Base-by-base conservation (phyloP, 306 rosid species). In the Cicer cuneatum region DNA sequence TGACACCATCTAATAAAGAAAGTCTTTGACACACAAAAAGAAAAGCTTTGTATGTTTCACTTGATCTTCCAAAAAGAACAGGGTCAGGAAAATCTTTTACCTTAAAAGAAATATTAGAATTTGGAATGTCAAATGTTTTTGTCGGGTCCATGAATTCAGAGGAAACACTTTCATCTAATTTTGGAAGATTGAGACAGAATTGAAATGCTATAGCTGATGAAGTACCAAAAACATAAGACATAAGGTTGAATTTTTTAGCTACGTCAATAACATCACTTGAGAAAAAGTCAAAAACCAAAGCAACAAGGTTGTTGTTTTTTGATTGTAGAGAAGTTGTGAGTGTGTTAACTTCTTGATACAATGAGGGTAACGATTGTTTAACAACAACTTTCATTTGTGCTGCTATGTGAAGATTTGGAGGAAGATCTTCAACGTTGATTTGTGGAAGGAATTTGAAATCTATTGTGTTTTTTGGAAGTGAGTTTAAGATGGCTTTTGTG, bases 61-160 rank as follows among this genome's bases (percentile, higher is more conserved):
- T 58, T 11, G 64, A 58, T 29, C 10, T 58, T 29, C 1, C 18
- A 13, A 2, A 58, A 11, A 58, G 64, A 58, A 29, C 1, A 2
- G 64, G 64, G 10, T 58, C 40, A 5, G 64, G 64, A 58, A 58
- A 11, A 29, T 58, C 64, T 29, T 58, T 58, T 11, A 58, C 40
- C 41, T 58, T 29, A 12, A 24, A 29, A 29, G 64, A 29, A 12
- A 58, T 16, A 12, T 24, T 29, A 11, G 41, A 24, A 11, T 29
- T 2, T 29, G 41, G 64, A 58, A 58, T 12, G 5, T 58, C 10
- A 6, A 58, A 29, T 2, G 64, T 58, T 58, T 29, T 6, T 24
- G 64, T 58, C 33, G 41, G 11, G 40, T 58, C 64, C 15, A 58
- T 2, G 8, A 58, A 58, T 40, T 58, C 64, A 6, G 41, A 58